Percentiles rank a stretch among this genome's conserved stretches.
Evolutionary conservation across 805 yeast species (phyloP).

Genomic region (Kodamaea laetipori): DNA sequence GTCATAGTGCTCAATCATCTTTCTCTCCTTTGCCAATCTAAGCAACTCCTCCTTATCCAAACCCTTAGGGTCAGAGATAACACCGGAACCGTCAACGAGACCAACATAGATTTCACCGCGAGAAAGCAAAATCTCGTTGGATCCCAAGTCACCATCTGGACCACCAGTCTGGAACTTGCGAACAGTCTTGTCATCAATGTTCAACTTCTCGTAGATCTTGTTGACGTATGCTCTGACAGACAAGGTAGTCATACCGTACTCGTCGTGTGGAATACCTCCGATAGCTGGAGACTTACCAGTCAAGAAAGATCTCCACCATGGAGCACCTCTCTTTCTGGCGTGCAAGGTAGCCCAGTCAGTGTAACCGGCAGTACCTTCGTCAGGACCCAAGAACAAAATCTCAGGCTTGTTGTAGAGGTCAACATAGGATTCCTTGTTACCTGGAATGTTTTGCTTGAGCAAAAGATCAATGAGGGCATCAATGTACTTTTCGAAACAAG

Average conservation of each 20-base stretch:
- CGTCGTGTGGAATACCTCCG: constrained; percentile 99
- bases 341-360: constrained; percentile 98
- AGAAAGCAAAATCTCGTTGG: constrained; percentile 89
- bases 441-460: constrained; percentile 68
- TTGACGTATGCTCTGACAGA: constrained; percentile 91
- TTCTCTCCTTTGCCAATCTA: constrained; percentile 75
- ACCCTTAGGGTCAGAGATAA: constrained; percentile 88
- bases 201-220: constrained; percentile 78
- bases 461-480: constrained; percentile 87
- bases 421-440: constrained; percentile 78
- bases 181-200: constrained; percentile 58
- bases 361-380: constrained; percentile 94
- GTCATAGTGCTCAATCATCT: constrained; percentile 73
- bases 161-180: constrained; percentile 96
- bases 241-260: constrained; percentile 95
- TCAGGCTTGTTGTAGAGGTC: constrained; percentile 84
- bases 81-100: constrained; percentile 95
- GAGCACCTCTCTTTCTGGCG: constrained; percentile 88
- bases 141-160: constrained; percentile 97
- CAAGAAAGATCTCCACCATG: constrained; percentile 98
- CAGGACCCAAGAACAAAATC: constrained; percentile 97
- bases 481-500: constrained; percentile 89
- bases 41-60: constrained; percentile 76
- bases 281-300: constrained; percentile 90
- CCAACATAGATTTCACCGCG: constrained; percentile 82